These are phyloP conservation scores for Sicyos baderoa DNA, from an alignment of 306 rosid species.

Conservation along the genomic window DNA sequence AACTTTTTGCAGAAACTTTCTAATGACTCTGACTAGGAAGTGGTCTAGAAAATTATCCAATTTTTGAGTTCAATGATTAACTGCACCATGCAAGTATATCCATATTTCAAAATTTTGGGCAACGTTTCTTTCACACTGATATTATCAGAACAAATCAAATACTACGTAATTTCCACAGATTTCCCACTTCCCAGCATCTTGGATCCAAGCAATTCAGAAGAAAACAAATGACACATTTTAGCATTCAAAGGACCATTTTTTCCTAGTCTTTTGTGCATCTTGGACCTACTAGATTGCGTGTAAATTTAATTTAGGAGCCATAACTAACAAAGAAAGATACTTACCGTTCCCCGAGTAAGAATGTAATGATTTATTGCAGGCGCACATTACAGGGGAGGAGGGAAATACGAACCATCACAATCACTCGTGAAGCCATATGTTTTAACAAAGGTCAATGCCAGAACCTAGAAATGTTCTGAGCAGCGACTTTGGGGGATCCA, in stretches of 20 bases:
- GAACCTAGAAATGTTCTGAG: constrained; percentile 5
- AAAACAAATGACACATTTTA: too few relatives aligned
- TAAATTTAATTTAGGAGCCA: background rate
- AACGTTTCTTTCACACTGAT: background rate
- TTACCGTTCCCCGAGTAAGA: background rate
- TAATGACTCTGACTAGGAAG: background rate
- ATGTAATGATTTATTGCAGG: background rate
- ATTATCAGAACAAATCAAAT: too few relatives aligned
- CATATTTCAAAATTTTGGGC: background rate
- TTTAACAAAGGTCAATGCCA: background rate
- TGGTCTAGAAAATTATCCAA: background rate
- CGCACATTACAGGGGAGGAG: background rate
- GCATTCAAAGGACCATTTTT: too few relatives aligned
- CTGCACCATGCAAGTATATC: background rate
- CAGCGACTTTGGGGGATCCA: background rate
- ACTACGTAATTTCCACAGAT: too few relatives aligned
- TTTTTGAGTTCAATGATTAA: background rate
- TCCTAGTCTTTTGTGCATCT: too few relatives aligned
- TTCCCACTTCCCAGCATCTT: too few relatives aligned
- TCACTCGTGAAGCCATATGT: background rate
- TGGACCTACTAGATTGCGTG: background rate
- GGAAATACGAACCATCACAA: background rate
- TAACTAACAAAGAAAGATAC: background rate
- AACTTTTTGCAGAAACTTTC: constrained; percentile 8
- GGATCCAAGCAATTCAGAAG: too few relatives aligned